phyloP scores from a whole-genome alignment of 352 stramenopile species.

The Albugo laibachii region DNA sequence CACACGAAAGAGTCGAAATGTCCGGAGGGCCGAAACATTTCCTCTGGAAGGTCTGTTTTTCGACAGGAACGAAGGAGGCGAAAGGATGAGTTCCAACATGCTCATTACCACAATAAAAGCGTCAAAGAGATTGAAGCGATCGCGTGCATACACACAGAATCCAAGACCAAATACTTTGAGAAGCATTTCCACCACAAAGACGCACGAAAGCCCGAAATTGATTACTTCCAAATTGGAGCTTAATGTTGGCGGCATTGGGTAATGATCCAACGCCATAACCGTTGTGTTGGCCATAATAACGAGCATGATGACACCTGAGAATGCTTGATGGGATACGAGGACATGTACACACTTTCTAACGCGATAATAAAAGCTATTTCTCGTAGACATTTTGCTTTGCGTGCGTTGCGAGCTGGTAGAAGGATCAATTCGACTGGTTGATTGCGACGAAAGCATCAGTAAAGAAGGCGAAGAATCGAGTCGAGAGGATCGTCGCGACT shows the following conservation, averaged over 20 bases:
- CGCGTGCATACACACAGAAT: conserved; percentile 36
- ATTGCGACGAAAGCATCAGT: background rate
- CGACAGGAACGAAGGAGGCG: conserved; percentile 51
- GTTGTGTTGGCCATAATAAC: conserved; percentile 74
- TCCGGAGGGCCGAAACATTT: conserved; percentile 65
- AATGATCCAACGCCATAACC: conserved; percentile 60
- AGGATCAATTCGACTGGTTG: background rate
- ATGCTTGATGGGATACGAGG: conserved; percentile 8
- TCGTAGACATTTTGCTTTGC: conserved; percentile 13
- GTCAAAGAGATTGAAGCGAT: conserved; percentile 75
- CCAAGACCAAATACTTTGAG: conserved; percentile 78
- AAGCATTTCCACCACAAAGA: conserved; percentile 56
- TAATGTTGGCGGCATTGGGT: conserved; percentile 39
- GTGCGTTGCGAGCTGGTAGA: conserved; percentile 1
- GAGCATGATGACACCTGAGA: conserved; percentile 37
- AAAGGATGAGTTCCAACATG: conserved; percentile 41
- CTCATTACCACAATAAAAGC: conserved; percentile 68
- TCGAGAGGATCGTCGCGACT: background rate
- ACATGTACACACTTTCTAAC: conserved; percentile 11
- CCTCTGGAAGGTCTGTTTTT: conserved; percentile 26
- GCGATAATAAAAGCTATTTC: background rate
- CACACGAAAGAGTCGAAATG: conserved; percentile 81
- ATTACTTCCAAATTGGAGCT: conserved; percentile 41
- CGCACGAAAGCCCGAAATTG: conserved; percentile 57
- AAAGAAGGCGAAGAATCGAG: background rate